phyloP scores from a whole-genome alignment of 208 protist species.

The Jaenimonas drosophilae region DNA sequence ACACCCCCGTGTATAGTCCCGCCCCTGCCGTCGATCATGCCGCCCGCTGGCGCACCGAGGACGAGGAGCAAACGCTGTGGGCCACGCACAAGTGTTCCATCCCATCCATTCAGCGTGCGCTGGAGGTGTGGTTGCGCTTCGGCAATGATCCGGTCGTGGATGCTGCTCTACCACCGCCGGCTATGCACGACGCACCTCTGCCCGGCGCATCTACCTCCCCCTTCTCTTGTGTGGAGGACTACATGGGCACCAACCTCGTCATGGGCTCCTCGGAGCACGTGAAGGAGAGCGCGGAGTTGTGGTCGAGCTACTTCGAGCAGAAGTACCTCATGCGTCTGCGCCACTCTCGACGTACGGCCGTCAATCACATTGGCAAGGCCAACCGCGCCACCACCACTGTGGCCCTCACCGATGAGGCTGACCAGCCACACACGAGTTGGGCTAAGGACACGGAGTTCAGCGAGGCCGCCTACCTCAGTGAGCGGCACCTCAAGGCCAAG shows the following conservation, averaged over 20 bases:
- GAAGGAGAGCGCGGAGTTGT: slow-evolving; percentile 56
- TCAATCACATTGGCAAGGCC: slow-evolving; percentile 33
- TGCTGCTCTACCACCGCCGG: slow-evolving; percentile 13
- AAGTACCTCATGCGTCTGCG: slow-evolving; percentile 37
- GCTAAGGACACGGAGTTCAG: slow-evolving; percentile 61
- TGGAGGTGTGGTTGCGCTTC: slow-evolving; percentile 73
- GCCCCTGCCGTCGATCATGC: slow-evolving; percentile 31
- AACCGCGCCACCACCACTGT: slow-evolving; percentile 16
- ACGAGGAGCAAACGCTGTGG: slow-evolving; percentile 67
- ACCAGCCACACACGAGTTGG: slow-evolving; percentile 75
- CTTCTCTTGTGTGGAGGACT: slow-evolving; percentile 78
- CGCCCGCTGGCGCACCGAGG: slow-evolving; percentile 20
- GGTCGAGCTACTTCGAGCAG: slow-evolving; percentile 40
- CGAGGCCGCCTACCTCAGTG: slow-evolving; percentile 52
- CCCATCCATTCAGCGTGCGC: slow-evolving; percentile 17
- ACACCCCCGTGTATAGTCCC: slow-evolving; percentile 70
- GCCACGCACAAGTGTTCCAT: slow-evolving; percentile 18
- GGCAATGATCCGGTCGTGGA: slow-evolving; percentile 84
- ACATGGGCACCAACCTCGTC: slow-evolving; percentile 80
- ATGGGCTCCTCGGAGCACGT: slow-evolving; percentile 24
- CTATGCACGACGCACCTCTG: not conserved
- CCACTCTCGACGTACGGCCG: slow-evolving; percentile 45
- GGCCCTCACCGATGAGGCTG: slow-evolving; percentile 65
- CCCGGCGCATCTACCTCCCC: slow-evolving; percentile 23
- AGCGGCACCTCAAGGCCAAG: slow-evolving; percentile 68